These are phyloP conservation scores for Hygrophoropsis aurantiaca DNA, from an alignment of 768 basidiomycete genomes.

Conservation along the genomic window DNA sequence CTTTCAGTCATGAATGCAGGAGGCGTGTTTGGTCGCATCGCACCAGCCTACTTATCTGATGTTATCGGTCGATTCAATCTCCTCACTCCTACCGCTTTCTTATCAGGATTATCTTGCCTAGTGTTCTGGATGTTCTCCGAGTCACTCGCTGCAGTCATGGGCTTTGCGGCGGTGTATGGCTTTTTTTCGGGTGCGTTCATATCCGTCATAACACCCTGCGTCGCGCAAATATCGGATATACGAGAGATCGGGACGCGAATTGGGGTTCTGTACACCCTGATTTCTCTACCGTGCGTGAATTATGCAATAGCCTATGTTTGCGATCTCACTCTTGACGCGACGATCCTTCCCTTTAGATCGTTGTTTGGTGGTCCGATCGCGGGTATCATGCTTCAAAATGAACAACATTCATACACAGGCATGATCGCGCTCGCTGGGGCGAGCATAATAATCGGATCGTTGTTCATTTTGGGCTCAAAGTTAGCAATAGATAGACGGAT, in stretches of 20 bases:
- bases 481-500: slow-evolving; percentile 39
- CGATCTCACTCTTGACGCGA: neutral
- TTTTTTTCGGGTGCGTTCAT: slow-evolving; percentile 70
- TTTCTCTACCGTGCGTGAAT: slow-evolving; percentile 68
- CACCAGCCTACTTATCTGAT: slow-evolving; percentile 66
- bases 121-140: slow-evolving; percentile 54
- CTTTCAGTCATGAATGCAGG: slow-evolving; percentile 72
- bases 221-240: slow-evolving; percentile 63
- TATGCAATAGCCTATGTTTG: neutral
- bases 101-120: slow-evolving; percentile 60
- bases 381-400: slow-evolving; percentile 50
- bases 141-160: slow-evolving; percentile 39
- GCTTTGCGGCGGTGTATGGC: slow-evolving; percentile 59
- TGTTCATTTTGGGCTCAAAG: slow-evolving; percentile 52
- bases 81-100: slow-evolving; percentile 59
- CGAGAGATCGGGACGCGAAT: slow-evolving; percentile 61
- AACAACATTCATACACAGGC: slow-evolving; percentile 45
- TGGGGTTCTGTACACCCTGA: slow-evolving; percentile 62
- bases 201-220: slow-evolving; percentile 64
- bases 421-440: slow-evolving; percentile 63
- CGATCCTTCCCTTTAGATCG: slow-evolving; percentile 38
- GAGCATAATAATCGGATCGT: slow-evolving; percentile 57
- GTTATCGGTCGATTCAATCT: slow-evolving; percentile 66
- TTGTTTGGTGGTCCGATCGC: slow-evolving; percentile 65
- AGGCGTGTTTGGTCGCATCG: slow-evolving; percentile 61